A percentile compares a stretch with the other conserved stretches of the same genome.
phyloP scores from a whole-genome alignment of 1,284 basidiomycete genomes.

The Pseudozyma pruni region DNA sequence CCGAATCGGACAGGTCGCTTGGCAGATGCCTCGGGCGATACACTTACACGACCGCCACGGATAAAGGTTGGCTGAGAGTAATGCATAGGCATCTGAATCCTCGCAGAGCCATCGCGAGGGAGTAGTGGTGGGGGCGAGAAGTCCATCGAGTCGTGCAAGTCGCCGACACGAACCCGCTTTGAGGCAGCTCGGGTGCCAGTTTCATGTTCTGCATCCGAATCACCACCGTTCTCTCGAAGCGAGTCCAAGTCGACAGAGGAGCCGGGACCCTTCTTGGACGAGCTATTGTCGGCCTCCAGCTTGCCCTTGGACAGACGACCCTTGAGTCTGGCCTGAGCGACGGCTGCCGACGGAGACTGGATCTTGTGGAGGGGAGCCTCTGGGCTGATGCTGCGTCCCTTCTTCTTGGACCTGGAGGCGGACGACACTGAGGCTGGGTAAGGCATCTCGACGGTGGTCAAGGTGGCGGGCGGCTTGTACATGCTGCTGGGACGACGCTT shows the following conservation, averaged over 20 bases:
- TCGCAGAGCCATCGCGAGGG: conserved; percentile 34
- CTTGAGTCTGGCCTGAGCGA: conserved; percentile 25
- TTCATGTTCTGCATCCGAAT: conserved; percentile 39
- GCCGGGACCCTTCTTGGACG: conserved; percentile 15
- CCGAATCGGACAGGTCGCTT: conserved; percentile 34
- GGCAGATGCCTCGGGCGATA: conserved; percentile 38
- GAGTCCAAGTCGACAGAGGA: neutral
- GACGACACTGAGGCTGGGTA: conserved; percentile 14
- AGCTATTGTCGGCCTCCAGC: conserved; percentile 8
- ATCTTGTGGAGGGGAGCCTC: conserved; percentile 21
- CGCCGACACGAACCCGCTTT: conserved; percentile 28
- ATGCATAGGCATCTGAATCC: conserved; percentile 36
- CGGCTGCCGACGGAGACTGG: conserved; percentile 9
- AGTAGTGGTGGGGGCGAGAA: conserved; percentile 49
- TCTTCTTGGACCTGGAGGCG: conserved; percentile 36
- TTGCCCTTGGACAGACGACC: conserved; percentile 25
- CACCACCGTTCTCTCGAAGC: conserved; percentile 6
- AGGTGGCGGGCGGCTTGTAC: conserved; percentile 56
- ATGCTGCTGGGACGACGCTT: conserved; percentile 59
- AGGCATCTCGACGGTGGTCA: conserved; percentile 44
- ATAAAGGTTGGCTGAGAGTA: conserved; percentile 50
- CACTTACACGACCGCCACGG: conserved; percentile 42
- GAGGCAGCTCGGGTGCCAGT: neutral
- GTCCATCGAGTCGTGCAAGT: conserved; percentile 22
- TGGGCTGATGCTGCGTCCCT: conserved; percentile 40